Conservation (phyloP, 768 basidiomycete species). For the Cyclocybe aegerita region DNA sequence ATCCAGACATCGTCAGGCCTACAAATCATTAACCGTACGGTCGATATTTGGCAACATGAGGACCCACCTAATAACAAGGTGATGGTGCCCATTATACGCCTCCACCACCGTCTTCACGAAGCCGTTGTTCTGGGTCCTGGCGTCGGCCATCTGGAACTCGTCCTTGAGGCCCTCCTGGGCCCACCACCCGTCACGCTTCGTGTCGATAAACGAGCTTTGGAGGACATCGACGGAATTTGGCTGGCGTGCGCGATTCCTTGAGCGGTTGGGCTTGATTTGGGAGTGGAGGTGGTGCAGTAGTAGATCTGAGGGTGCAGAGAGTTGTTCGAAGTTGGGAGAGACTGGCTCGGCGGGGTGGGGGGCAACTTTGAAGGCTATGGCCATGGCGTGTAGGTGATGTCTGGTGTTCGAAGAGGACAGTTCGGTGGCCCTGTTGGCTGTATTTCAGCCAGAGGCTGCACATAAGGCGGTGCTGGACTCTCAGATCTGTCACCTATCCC, state of each 20-base stretch:
- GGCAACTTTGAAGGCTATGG: slow-evolving; percentile 8
- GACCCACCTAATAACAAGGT: slow-evolving; percentile 36
- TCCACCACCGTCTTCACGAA: slow-evolving; percentile 30
- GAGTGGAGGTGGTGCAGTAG: slow-evolving; percentile 5
- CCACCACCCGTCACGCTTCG: too few relatives aligned
- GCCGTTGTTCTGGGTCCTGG: slow-evolving; percentile 23
- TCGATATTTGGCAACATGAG: neutral
- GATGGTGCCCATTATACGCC: slow-evolving; percentile 34
- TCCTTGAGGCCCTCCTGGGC: too few relatives aligned
- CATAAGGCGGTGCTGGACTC: too few relatives aligned
- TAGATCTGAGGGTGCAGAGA: slow-evolving; percentile 3
- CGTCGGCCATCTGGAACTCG: neutral
- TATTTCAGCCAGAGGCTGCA: too few relatives aligned
- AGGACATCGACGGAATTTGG: neutral
- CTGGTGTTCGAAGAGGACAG: too few relatives aligned
- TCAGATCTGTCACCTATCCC: too few relatives aligned
- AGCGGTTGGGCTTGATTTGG: neutral
- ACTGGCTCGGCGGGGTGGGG: slow-evolving; percentile 3
- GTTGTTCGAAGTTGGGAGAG: neutral
- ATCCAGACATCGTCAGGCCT: slow-evolving; percentile 52
- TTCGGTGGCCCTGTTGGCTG: too few relatives aligned
- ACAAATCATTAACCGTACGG: neutral
- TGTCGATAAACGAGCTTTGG: slow-evolving; percentile 3
- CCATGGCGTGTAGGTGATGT: too few relatives aligned
- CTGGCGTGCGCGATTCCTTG: neutral